Evolutionary conservation across 2,329 filamentous ascomycete genomes (phyloP).

Genomic region (Colletotrichum paranaense): DNA sequence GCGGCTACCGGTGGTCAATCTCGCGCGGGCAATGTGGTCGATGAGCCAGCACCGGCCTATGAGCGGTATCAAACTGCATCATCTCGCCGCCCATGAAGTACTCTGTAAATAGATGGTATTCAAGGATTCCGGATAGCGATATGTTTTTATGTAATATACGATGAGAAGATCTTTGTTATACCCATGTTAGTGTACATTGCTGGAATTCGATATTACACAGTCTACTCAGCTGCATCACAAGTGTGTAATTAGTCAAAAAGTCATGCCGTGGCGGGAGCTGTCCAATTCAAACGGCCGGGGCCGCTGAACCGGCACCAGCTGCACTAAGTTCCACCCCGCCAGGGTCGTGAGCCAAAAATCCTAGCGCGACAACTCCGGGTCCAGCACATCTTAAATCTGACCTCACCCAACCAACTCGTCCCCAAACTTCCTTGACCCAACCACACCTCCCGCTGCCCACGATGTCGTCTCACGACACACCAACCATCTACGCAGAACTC

Average conservation of each 20-base stretch:
- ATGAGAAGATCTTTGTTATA: background rate
- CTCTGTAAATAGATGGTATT: background rate
- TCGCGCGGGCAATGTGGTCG: background rate
- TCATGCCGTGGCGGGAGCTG: background rate
- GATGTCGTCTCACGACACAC: slow-evolving; percentile 19
- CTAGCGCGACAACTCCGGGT: background rate
- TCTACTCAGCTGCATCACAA: too few relatives aligned
- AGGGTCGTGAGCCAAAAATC: background rate
- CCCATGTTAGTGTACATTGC: background rate
- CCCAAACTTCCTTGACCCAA: background rate
- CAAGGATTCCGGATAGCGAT: background rate
- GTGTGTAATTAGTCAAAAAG: background rate
- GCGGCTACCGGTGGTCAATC: background rate
- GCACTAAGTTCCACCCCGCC: background rate
- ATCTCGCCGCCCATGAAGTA: background rate
- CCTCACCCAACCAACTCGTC: background rate
- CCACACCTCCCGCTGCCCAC: background rate
- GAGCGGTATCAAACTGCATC: background rate
- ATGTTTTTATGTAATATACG: background rate
- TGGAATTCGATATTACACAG: too few relatives aligned
- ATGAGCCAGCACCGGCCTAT: background rate
- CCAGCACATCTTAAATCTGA: slow-evolving; percentile 6
- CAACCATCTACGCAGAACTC: slow-evolving; percentile 70
- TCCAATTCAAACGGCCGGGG: background rate
- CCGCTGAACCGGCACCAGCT: background rate